These are phyloP conservation scores for Plasmodium knowlesi DNA, from an alignment of 169 alveolate genomes.

Conservation along the genomic window DNA sequence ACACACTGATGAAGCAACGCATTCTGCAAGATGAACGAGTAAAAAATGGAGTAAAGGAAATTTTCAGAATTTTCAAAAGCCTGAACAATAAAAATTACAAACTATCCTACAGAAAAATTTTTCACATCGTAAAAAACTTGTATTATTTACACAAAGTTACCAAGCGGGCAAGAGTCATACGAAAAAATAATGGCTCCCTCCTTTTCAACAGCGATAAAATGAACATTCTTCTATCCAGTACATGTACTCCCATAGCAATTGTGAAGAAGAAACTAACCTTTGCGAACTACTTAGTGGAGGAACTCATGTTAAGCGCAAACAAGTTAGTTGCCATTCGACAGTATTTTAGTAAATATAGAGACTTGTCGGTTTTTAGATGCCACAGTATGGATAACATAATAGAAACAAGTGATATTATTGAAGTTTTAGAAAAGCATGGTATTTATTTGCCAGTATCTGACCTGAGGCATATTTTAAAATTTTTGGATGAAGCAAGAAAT, in stretches of 20 bases:
- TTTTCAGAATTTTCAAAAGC: conserved; percentile 18
- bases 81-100: conserved; percentile 28
- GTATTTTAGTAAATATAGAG: conserved; percentile 62
- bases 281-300: conserved; percentile 92
- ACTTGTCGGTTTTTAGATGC: conserved; percentile 46
- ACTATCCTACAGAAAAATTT: conserved; percentile 8
- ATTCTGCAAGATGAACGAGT: conserved; percentile 16
- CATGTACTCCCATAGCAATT: conserved; percentile 46
- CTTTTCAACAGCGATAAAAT: conserved; percentile 43
- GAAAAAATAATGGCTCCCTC: conserved; percentile 62
- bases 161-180: conserved; percentile 44
- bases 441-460: conserved; percentile 16
- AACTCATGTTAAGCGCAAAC: conserved; percentile 98
- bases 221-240: conserved; percentile 38
- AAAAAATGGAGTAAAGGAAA: not conserved
- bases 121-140: conserved; percentile 30
- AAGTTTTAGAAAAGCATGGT: conserved; percentile 46
- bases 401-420: conserved; percentile 51
- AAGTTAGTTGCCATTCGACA: conserved; percentile 92
- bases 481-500: conserved; percentile 21
- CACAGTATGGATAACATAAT: conserved; percentile 30
- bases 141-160: conserved; percentile 55
- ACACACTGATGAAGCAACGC: not conserved
- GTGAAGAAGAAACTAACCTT: conserved; percentile 36
- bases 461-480: conserved; percentile 27